Evolutionary conservation across 2,329 filamentous ascomycete species (phyloP), one percentile per base, ranked within the genome.

Genomic region (Phoma herbarum): DNA sequence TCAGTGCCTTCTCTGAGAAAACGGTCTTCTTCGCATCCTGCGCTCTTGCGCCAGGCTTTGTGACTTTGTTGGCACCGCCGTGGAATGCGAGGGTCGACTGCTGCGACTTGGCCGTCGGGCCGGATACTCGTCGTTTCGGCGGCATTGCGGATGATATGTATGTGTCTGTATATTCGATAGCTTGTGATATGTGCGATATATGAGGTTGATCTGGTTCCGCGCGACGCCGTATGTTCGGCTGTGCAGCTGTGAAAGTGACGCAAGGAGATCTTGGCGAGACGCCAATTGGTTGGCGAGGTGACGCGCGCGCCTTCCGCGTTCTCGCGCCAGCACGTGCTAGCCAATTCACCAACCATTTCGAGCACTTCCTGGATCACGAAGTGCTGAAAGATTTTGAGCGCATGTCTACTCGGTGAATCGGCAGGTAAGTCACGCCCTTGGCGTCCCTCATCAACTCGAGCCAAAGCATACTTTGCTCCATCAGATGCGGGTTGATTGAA

Each of bases 71-170:
- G 35, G 81, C 79, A 53, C 82, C 80, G 60, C 80, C 79, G 65
- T 85, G 82, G 78, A 90, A 90, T 37, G 86, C 84, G 66, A 90
- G 84, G n/a, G 84, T 88, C 8, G 84, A 80, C 75, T 88, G 85
- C 29, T 82, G 83, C n/a, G 81, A 74, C 67, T 84, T 83, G 64
- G 79, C 74, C 60, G 80, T 69, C 39, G 79, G 70, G 47, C 79
- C 73, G 26, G 77, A 71, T 43, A 72, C 66, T 64, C 75, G 73
- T 50, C 80, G 76, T 65, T 80, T 81, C 18, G 81, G 80, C 50
- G 81, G 75, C 81, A 83, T 83, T 33, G 49, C 65, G 8, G 16
- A 23, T 33, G 10, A 5, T 33, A 5, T 10, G n/a, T 10, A 8
- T 5, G 25, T 53, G 10, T 39, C 11, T 33, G 23, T 25, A 23